A percentile compares a stretch with the other conserved stretches of the same genome.
These are phyloP conservation scores for Erysimum cheiri DNA, from an alignment of 441 rosid species.

Conservation along the genomic window DNA sequence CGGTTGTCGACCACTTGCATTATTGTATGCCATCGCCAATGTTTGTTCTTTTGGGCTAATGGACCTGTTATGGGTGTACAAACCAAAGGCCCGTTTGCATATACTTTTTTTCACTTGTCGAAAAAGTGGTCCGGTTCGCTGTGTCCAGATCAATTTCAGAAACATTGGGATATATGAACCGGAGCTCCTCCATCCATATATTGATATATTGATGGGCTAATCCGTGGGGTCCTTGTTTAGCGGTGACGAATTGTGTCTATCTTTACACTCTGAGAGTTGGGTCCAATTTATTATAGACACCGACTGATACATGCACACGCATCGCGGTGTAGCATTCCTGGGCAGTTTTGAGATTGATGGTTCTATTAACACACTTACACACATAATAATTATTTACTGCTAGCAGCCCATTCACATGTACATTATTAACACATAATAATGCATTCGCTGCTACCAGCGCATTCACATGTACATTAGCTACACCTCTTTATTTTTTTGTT, in stretches of 20 bases:
- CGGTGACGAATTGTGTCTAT: slow-evolving; percentile 20
- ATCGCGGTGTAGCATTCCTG: neutral
- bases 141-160: no score
- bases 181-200: no score
- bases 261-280: slow-evolving; percentile 6
- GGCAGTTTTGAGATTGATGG: neutral
- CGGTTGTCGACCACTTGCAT: neutral
- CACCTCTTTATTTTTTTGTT: neutral
- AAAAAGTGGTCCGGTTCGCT: no score
- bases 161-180: no score
- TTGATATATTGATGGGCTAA: no score
- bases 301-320: slow-evolving; percentile 25
- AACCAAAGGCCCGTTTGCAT: slow-evolving; percentile 3
- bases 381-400: slow-evolving; percentile 9
- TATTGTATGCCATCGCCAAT: neutral
- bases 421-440: neutral
- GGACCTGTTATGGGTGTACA: neutral
- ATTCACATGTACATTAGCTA: neutral
- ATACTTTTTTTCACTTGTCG: neutral
- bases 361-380: slow-evolving; percentile 5
- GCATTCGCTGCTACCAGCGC: slow-evolving; percentile 1
- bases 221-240: no score
- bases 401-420: neutral
- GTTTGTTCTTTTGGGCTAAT: neutral
- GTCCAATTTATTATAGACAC: neutral